Conservation (phyloP, 2,329 filamentous ascomycete species). For the Clonostachys sp. region DNA sequence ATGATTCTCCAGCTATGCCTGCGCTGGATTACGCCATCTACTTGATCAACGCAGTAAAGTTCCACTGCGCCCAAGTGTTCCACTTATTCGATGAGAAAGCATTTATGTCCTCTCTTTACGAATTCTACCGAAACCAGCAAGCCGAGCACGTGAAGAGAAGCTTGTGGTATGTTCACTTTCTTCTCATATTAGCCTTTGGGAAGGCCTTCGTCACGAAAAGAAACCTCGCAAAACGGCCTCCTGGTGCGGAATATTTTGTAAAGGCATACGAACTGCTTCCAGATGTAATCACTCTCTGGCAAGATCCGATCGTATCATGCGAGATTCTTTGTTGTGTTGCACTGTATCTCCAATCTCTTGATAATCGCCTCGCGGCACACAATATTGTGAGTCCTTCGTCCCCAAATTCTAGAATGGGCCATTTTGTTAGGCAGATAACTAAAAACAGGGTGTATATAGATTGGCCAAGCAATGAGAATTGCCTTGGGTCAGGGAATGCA, state of each 20-base stretch:
- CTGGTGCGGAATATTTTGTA: not conserved
- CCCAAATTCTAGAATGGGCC: no score
- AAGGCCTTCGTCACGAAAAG: slow-evolving; percentile 15
- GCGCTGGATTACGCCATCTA: slow-evolving; percentile 47
- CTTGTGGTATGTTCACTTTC: not conserved
- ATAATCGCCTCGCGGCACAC: slow-evolving; percentile 37
- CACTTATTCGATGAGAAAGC: slow-evolving; percentile 48
- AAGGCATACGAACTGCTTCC: not conserved
- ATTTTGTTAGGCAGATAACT: not conserved
- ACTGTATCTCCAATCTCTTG: slow-evolving; percentile 46
- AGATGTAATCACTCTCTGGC: slow-evolving; percentile 21
- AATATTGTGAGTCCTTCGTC: slow-evolving; percentile 26
- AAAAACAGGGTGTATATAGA: slow-evolving; percentile 15
- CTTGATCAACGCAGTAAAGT: slow-evolving; percentile 51
- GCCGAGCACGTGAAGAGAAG: not conserved
- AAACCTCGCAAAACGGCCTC: slow-evolving; percentile 15
- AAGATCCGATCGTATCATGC: slow-evolving; percentile 36
- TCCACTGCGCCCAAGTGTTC: slow-evolving; percentile 48
- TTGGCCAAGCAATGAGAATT: slow-evolving; percentile 45
- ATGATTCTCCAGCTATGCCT: slow-evolving; percentile 24
- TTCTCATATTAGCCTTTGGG: not conserved
- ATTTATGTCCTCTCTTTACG: slow-evolving; percentile 33
- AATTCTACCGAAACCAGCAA: slow-evolving; percentile 13
- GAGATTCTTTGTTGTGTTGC: slow-evolving; percentile 48
- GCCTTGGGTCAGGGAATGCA: slow-evolving; percentile 46